Conservation (phyloP, 208 protist species). For the Leishmania guyanensis region DNA sequence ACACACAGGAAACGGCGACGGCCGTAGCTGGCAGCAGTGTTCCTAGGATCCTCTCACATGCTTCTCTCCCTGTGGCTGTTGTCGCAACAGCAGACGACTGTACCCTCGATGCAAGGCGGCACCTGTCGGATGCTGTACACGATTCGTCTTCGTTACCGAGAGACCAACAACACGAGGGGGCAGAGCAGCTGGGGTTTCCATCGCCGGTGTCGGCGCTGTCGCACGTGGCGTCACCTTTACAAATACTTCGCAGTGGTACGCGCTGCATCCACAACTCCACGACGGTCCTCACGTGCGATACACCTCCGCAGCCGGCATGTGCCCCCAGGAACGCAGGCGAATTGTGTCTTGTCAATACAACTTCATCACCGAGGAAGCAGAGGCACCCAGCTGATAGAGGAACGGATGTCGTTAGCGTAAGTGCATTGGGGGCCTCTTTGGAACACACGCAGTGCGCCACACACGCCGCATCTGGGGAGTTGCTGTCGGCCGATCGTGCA, state of each 20-base stretch:
- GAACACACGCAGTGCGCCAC: background rate
- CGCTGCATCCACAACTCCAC: background rate
- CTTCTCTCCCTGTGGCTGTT: background rate
- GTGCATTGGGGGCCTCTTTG: background rate
- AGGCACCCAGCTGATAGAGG: background rate
- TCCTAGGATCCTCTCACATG: background rate
- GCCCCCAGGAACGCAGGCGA: background rate
- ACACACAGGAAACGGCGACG: background rate
- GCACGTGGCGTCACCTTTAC: background rate
- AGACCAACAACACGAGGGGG: background rate
- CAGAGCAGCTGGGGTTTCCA: background rate
- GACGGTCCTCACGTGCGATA: background rate
- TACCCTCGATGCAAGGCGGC: background rate
- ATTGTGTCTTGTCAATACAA: background rate
- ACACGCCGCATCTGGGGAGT: background rate
- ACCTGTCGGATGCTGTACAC: background rate
- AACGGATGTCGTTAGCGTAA: background rate
- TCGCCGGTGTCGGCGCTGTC: background rate
- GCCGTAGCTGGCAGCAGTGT: background rate
- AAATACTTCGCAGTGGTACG: background rate
- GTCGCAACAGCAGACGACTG: background rate
- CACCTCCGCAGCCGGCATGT: background rate
- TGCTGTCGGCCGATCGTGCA: background rate
- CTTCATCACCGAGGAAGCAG: background rate
- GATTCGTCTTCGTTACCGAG: background rate